Conservation (phyloP, 305 asterid genomes). For the Rubia peregrina region DNA sequence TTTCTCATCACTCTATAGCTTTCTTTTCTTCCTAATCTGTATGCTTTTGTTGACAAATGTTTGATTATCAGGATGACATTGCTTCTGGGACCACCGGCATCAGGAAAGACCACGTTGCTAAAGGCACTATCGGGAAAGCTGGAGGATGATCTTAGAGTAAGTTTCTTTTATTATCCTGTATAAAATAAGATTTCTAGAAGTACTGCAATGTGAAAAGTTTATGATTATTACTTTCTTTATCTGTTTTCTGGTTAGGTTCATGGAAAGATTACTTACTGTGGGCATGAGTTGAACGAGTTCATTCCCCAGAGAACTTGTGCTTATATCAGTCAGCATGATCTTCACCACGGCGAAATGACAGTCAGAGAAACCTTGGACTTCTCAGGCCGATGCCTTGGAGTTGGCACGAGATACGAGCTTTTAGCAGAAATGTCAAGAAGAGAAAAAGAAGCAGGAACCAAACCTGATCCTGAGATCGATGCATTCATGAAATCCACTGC, state of each 20-base stretch:
- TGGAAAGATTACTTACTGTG: slow-evolving; percentile 81
- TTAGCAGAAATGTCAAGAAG: slow-evolving; percentile 73
- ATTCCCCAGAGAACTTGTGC: slow-evolving; percentile 93
- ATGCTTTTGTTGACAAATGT: background rate
- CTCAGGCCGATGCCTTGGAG: slow-evolving; percentile 89
- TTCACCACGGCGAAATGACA: slow-evolving; percentile 97
- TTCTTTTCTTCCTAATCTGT: background rate
- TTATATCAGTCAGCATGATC: slow-evolving; percentile 87
- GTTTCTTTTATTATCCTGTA: slow-evolving; percentile 18
- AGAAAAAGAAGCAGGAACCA: slow-evolving; percentile 78
- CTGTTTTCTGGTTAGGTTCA: slow-evolving; percentile 31
- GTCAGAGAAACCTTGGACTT: slow-evolving; percentile 82
- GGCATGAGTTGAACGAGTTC: slow-evolving; percentile 74
- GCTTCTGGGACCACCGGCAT: slow-evolving; percentile 92
- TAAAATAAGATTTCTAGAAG: background rate
- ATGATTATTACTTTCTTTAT: background rate
- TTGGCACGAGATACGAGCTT: slow-evolving; percentile 85
- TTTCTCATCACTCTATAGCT: background rate
- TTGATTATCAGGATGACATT: slow-evolving; percentile 58
- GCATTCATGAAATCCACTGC: slow-evolving; percentile 94
- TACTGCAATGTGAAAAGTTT: background rate
- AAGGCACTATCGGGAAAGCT: slow-evolving; percentile 79
- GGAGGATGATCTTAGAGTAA: slow-evolving; percentile 65
- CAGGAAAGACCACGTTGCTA: slow-evolving; percentile 79
- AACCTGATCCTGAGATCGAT: slow-evolving; percentile 89